Evolutionary conservation across 108 stramenopile species (phyloP), one percentile per base, ranked within the genome.

Genomic region (Heterococcus sp.): DNA sequence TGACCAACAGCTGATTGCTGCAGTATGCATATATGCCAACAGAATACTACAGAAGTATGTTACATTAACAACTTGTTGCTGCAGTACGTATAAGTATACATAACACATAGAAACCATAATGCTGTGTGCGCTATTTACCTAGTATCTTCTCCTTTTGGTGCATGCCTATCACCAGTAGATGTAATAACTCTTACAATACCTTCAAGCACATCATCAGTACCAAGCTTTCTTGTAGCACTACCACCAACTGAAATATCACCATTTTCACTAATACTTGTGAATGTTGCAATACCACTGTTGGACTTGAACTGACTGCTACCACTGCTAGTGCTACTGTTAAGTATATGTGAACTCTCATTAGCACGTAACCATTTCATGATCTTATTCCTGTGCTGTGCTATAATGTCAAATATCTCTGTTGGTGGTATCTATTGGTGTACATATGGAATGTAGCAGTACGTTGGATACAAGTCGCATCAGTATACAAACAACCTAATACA

Each of bases 101-200:
- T n/a, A n/a, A n/a, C n/a, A n/a, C n/a, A n/a, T n/a, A n/a, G n/a
- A n/a, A n/a, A n/a, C n/a, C n/a, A n/a, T n/a, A n/a, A n/a, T n/a
- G n/a, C n/a, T n/a, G n/a, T n/a, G n/a, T n/a, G n/a, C n/a, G n/a
- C n/a, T n/a, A 58, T 58, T 58, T 58, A 58, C 46, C 46, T 58
- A 21, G 46, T 58, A 31, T 90, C 83, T 68, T 90, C 92, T 33
- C 75, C 84, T 30, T 39, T 58, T 36, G 92, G 89, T n/a, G 85
- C 75, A 0, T 91, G 87, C 31, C 92, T 76, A 2, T 91, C 89
- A n/a, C 96, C 96, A 2, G 94, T 96, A 74, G 92, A 90, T 27
- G 95, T 98, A 39, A 96, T 94, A 74, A 97, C 85, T 64, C 95
- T 79, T 21, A 96, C 95, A 68, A 97, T 94, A 21, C 95, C 92